Evolutionary conservation across 352 stramenopile genomes (phyloP), one percentile per base, ranked within the genome.

Genomic region (Phytophthora chlamydospora): DNA sequence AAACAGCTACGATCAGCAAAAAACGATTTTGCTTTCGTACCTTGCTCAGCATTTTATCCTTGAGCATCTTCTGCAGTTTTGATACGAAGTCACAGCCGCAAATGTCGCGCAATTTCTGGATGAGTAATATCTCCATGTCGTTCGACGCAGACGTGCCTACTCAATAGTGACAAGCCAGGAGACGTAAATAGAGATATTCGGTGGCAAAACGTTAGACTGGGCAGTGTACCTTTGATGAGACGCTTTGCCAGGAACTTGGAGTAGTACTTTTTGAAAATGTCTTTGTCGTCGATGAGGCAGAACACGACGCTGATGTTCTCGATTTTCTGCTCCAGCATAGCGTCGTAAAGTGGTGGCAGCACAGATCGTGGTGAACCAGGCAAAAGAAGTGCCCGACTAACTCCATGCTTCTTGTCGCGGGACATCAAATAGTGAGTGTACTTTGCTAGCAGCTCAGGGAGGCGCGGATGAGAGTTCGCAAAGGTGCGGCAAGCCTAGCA

Each of bases 231-330:
- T 89, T 92, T 91, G 61, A 95, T 93, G 16, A 95, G 68, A 3
- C 87, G 75, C 44, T 94, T 93, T 6, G 87, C 81, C 36, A 95
- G 52, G 62, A 90, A 90, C 51, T 93, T 95, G 2, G 87, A 83
- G 51, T 95, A 95, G 52, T 90, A 94, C 43, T 93, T 93, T 58
- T 95, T 93, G 83, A 95, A 95, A 11, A 95, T 68, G 55, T 95
- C 87, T 59, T 95, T 95, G 75, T 95, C 87, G 31, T 95, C 85
- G 43, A 95, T 89, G n/a, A 95, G 70, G 47, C 85, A 93, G 56
- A 95, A 95, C 17, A 95, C 87, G 33, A 94, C 75, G 11, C 85
- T 76, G 21, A 94, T 86, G 35, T 86, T 88, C 44, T 92, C 81
- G 43, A 95, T 89, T 62, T 91, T 93, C 33, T 79, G 76, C 42